A percentile compares a stretch with the other conserved stretches of the same genome.
Evolutionary conservation across 2,329 filamentous ascomycete genomes (phyloP).

Genomic region (Diaporthe humulicola): DNA sequence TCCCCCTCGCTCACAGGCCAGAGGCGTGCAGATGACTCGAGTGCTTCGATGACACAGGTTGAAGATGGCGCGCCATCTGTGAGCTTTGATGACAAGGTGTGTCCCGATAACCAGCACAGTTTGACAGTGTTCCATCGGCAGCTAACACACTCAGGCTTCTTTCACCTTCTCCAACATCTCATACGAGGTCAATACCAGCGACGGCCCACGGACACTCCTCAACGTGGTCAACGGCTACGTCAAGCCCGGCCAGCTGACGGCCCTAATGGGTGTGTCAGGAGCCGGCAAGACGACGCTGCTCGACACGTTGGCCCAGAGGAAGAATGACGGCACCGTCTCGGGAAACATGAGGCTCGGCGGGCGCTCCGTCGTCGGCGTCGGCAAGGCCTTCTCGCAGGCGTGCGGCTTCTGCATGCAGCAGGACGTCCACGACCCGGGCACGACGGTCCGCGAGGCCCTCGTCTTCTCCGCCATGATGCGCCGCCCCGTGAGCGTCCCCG

Average conservation of each 20-base stretch:
- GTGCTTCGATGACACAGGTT: neutral
- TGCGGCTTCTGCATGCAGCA: conserved; percentile 77
- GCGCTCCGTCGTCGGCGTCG: conserved; percentile 70
- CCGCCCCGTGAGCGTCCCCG: conserved; percentile 69
- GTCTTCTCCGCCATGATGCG: conserved; percentile 76
- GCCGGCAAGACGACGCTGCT: conserved; percentile 89
- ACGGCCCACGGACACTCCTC: conserved; percentile 76
- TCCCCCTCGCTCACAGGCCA: neutral
- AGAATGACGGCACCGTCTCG: conserved; percentile 72
- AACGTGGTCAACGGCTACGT: conserved; percentile 88
- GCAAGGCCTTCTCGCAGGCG: conserved; percentile 72
- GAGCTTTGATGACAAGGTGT: conserved; percentile 67
- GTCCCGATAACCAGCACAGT: conserved; percentile 81
- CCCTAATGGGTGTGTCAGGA: conserved; percentile 83
- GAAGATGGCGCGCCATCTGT: conserved; percentile 56
- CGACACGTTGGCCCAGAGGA: conserved; percentile 84
- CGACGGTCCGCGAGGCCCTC: conserved; percentile 77
- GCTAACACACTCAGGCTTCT: conserved; percentile 53
- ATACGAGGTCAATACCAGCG: conserved; percentile 75
- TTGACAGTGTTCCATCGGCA: conserved; percentile 63
- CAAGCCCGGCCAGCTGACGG: conserved; percentile 82
- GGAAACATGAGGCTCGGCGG: conserved; percentile 66
- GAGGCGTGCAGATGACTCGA: neutral
- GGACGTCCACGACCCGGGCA: conserved; percentile 75
- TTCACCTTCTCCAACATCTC: conserved; percentile 82